Base-by-base conservation (phyloP, 2,329 filamentous ascomycete genomes). In the Cordyceps tenuipes region DNA sequence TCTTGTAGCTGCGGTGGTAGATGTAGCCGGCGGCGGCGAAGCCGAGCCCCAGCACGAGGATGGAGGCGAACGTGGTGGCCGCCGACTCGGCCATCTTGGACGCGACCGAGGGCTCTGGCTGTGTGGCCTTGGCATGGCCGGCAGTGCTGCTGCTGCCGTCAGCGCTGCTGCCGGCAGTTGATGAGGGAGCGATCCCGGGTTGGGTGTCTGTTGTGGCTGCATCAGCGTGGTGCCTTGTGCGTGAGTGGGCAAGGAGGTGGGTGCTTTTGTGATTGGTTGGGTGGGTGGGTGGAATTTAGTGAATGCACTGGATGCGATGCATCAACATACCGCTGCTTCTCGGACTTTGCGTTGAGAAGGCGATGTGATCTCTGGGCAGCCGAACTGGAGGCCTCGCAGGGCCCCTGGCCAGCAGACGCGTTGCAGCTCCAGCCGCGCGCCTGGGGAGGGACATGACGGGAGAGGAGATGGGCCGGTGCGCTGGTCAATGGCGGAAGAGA, bases 1-100 rank as follows among this genome's bases (percentile, higher is more conserved):
- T 82, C 76, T 99, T 99, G 82, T 99, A 97, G 70, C 82, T 84
- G 67, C 82, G 85, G 72, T 94, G 89, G 70, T 94, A 95, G 52
- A 81, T 79, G 71, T 90, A 93, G 26, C 87, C 90, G 7, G 89
- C 88, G 26, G 82, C 67, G 49, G 77, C 80, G 67, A 86, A 87
- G 34, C 82, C 84, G 19, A 81, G 76, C 66, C 86, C 89, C 36
- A 93, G 76, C 17, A 93, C 83, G 12, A 86, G 66, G 60, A 93
- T 87, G 23, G 87, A 90, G 29, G 89, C 87, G 62, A 90, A 81
- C 0, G 89, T 91, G 0, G 89, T 91, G 9, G 85, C 85, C 2
- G 88, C 89, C 6, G 86, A 79, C 71, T 93, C 89, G 58, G 85
- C 73, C 84, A 91, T 89, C 69, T 87, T 90, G 44, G 76, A 73